Percentiles rank a stretch among this genome's conserved stretches.
Conservation (phyloP, 1,284 basidiomycete species). For the Earliella scabrosa region DNA sequence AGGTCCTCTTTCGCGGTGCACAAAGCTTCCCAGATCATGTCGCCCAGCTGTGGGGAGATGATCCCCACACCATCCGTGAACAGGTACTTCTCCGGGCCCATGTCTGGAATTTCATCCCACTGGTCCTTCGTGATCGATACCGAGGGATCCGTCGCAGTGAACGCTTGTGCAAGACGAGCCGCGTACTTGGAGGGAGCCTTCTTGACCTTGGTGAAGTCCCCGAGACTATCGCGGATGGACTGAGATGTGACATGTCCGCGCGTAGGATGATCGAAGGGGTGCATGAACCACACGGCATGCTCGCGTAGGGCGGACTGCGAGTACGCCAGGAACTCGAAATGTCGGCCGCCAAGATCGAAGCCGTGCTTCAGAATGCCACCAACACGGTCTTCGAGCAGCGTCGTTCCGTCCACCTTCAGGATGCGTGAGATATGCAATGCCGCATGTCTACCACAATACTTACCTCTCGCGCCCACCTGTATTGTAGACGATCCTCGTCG, state of each 20-base stretch:
- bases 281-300: slow-evolving; percentile 80
- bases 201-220: slow-evolving; percentile 65
- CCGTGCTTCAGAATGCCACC: slow-evolving; percentile 67
- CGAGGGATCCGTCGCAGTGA: slow-evolving; percentile 78
- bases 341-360: slow-evolving; percentile 67
- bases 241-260: slow-evolving; percentile 52
- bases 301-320: slow-evolving; percentile 71
- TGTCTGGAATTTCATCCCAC: slow-evolving; percentile 64
- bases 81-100: slow-evolving; percentile 47
- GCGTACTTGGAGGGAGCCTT: slow-evolving; percentile 75
- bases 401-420: slow-evolving; percentile 52
- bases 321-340: slow-evolving; percentile 77
- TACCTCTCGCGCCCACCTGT: slow-evolving; percentile 65
- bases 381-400: slow-evolving; percentile 63
- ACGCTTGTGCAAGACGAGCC: slow-evolving; percentile 81
- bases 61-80: slow-evolving; percentile 83
- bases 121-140: slow-evolving; percentile 56
- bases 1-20: slow-evolving; percentile 46
- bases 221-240: slow-evolving; percentile 62
- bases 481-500: slow-evolving; percentile 74
- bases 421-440: neutral
- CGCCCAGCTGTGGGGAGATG: slow-evolving; percentile 62
- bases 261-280: slow-evolving; percentile 54
- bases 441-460: neutral
- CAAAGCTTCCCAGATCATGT: slow-evolving; percentile 60